Base-by-base conservation (phyloP, 2,329 filamentous ascomycete species). In the Botrytis byssoidea region DNA sequence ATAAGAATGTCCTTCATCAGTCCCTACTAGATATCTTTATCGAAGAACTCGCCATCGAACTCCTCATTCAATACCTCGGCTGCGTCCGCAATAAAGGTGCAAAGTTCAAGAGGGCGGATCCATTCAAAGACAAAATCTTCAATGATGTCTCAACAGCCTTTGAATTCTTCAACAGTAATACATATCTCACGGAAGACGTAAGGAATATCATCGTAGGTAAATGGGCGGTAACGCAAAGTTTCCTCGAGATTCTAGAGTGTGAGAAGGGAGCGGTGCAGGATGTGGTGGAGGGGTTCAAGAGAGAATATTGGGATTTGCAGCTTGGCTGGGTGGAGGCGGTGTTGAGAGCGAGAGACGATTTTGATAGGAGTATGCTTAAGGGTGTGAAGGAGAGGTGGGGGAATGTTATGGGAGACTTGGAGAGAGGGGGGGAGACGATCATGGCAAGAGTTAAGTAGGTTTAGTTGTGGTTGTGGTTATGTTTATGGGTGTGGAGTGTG, bases 281-380 rank as follows among this genome's bases (percentile, higher is more conserved):
- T 70, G 90, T 93, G 1, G 98, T 97, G 80, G 92, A 92, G 78
- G 85, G 86, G 8, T 95, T 99, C 85, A 98, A 98, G 86, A 85
- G 84, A 57, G 87, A 89, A 64, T 98, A 97, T 83, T 97, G 95
- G 93, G 96, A 99, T 83, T 85, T 98, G 81, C 94, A 97, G 82
- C 91, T 98, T 74, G 92, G 91, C 64, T 99, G 96, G 96, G 94
- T 99, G 12, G 97, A 99, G 85, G 92, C 93, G 10, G 95, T 97
- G 66, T 81, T 99, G 76, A 88, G 95, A 77, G 87, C 90, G 2
- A 87, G 97, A 78, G 96, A 99, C 82, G 96, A 99, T 84, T 98
- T 97, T 83, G 96, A 98, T 83, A 87, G 95, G 77, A 88, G 89
- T 74, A 94, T 98, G 93, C 83, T 98, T 76, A 96, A 94, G 80